Base-by-base conservation (phyloP, 768 basidiomycete species). In the Chalciporus sphaerocephalus region DNA sequence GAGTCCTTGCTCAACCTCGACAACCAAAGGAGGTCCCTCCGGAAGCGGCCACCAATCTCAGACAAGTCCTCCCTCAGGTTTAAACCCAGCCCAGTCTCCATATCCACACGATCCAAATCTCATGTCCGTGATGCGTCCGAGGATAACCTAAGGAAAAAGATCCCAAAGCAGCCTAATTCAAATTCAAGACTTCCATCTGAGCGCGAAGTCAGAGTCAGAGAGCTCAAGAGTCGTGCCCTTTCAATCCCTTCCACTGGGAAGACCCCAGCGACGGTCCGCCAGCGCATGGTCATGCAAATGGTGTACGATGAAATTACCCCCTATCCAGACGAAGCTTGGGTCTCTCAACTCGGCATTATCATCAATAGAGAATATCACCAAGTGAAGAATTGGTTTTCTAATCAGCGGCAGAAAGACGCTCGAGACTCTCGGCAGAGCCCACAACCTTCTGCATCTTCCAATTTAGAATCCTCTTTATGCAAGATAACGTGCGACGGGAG, bases 311-410 rank as follows among this genome's bases (percentile, higher is more conserved):
- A 81, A 57, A 80, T 83, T 53, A 81, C 81, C 46, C 76, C 78
- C 69, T 81, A 80, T 68, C 81, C 81, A 41, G 70, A 71, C 45
- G 78, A 81, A 58, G 69, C 76, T 9, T 83, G 81, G 81, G 74
- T 79, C 62, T 74, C 73, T 8, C 64, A 81, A 36, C 68, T 82
- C 39, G 79, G 80, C 36, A 69, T 81, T 43, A 68, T 79, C 59
- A 75, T 83, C 52, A 68, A 72, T 49, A 69, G 79, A 52, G 73
- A 79, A 38, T 78, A 77, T 55, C 75, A 74, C 54, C 80, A 81
- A 61, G 74, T 82, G 44, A 80, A 78, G 64, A 81, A 81, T 51
- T 83, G 81, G 80, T 83, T 83, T 48, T 79, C 79, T 5, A 83
- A 83, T 60, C 74, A 80, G 62, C 72, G 81, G 34, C 81, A 74